phyloP scores from a whole-genome alignment of 2,329 filamentous ascomycete species.

The Byssochlamys sp. region DNA sequence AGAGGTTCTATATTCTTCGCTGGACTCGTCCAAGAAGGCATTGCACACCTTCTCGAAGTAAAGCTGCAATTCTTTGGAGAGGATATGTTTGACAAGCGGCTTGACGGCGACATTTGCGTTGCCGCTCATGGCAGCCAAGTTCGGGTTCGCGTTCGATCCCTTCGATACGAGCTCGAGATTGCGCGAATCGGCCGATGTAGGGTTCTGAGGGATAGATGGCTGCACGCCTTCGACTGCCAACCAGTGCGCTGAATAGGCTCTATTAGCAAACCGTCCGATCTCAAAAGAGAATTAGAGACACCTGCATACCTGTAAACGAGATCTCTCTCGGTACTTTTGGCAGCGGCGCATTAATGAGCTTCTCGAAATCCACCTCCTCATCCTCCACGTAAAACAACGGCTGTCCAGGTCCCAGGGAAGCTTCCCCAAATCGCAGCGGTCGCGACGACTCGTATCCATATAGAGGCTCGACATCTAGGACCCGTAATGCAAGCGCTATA shows the following conservation, averaged over 20 bases:
- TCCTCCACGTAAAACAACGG: constrained; percentile 96
- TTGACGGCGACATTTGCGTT: constrained; percentile 76
- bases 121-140: constrained; percentile 71
- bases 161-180: constrained; percentile 81
- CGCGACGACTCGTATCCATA: constrained; percentile 93
- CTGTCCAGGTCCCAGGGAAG: constrained; percentile 83
- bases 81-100: constrained; percentile 86
- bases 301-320: constrained; percentile 66
- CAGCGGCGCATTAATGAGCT: constrained; percentile 89
- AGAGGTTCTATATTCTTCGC: constrained; percentile 75
- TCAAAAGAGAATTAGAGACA: neutral
- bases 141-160: constrained; percentile 76
- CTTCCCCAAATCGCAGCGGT: constrained; percentile 83
- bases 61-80: constrained; percentile 89
- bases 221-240: constrained; percentile 95
- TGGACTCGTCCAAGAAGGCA: constrained; percentile 77
- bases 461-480: constrained; percentile 85
- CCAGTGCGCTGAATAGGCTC: constrained; percentile 65
- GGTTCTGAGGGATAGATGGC: constrained; percentile 91
- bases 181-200: constrained; percentile 71
- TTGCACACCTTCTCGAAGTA: constrained; percentile 94
- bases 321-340: constrained; percentile 91
- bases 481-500: constrained; percentile 71
- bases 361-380: constrained; percentile 97
- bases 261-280: neutral